Evolutionary conservation across 306 rosid species (phyloP).

Genomic region (Cotoneaster glaucophyllus): DNA sequence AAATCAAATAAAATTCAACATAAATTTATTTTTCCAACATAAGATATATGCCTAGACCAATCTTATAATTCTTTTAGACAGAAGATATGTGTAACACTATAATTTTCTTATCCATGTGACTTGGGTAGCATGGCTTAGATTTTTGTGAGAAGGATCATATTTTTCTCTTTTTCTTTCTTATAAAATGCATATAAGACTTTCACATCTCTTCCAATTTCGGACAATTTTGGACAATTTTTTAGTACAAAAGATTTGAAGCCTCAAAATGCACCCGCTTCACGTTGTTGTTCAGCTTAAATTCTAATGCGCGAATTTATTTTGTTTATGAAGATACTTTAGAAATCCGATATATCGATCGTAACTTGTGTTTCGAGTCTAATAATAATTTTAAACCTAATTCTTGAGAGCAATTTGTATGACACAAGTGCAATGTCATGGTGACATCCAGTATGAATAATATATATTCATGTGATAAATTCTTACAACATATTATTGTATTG

Average conservation of each 20-base stretch:
- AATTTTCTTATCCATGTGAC: not conserved
- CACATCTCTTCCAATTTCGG: not conserved
- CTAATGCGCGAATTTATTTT: too few relatives aligned
- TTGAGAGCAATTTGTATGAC: too few relatives aligned
- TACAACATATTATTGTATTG: fast-evolving
- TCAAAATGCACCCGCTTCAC: not conserved
- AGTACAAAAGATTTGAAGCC: not conserved
- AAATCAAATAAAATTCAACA: not conserved
- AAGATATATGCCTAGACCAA: not conserved
- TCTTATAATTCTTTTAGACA: not conserved
- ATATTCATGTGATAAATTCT: not conserved
- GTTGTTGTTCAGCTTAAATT: too few relatives aligned
- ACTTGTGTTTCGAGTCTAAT: not conserved
- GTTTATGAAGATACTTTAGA: too few relatives aligned
- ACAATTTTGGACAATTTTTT: not conserved
- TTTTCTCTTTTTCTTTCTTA: not conserved
- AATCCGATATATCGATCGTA: not conserved
- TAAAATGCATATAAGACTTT: not conserved
- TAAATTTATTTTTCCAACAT: not conserved
- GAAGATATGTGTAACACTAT: not conserved
- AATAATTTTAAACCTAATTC: too few relatives aligned
- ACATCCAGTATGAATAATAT: fast-evolving
- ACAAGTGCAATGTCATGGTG: fast-evolving
- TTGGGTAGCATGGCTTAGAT: not conserved
- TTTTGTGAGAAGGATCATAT: not conserved